A percentile compares a stretch with the other conserved stretches of the same genome.
phyloP scores from a whole-genome alignment of 148 eudicot species.

The Camellia sinensis region DNA sequence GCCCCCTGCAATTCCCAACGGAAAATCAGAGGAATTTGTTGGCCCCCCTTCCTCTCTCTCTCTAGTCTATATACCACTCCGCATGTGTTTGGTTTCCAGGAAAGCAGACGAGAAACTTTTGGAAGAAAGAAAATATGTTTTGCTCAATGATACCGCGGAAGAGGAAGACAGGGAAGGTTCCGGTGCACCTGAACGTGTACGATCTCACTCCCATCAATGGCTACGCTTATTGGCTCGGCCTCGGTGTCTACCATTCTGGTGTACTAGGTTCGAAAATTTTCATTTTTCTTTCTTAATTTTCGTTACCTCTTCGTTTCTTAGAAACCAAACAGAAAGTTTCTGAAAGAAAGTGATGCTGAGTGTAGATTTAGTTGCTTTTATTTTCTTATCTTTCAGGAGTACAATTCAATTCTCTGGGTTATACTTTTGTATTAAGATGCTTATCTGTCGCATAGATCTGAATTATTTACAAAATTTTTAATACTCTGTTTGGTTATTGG shows the following conservation, averaged over 20 bases:
- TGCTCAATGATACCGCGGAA: conserved; percentile 57
- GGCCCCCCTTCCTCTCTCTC: too few species aligned
- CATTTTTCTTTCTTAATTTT: background rate
- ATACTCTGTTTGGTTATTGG: background rate
- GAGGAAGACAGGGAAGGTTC: conserved; percentile 59
- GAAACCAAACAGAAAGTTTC: background rate
- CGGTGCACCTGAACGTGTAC: conserved; percentile 73
- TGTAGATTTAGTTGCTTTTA: background rate
- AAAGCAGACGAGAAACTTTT: background rate
- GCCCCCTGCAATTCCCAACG: background rate
- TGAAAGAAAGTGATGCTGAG: too few species aligned
- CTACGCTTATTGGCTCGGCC: conserved; percentile 36
- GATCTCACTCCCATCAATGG: conserved; percentile 79
- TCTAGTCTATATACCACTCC: background rate
- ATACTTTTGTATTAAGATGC: too few species aligned
- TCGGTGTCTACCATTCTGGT: conserved; percentile 85
- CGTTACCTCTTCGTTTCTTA: background rate
- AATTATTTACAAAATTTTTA: background rate
- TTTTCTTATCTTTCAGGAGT: background rate
- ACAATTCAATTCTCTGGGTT: background rate
- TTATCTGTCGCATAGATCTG: background rate
- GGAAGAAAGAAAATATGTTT: conserved; percentile 33
- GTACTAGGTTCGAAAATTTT: conserved; percentile 50
- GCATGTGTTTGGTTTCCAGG: background rate
- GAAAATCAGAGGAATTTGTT: background rate